A percentile compares a stretch with the other conserved stretches of the same genome.
These are phyloP conservation scores for Asterochloris erici DNA, from an alignment of 139 green algal genomes.

Conservation along the genomic window DNA sequence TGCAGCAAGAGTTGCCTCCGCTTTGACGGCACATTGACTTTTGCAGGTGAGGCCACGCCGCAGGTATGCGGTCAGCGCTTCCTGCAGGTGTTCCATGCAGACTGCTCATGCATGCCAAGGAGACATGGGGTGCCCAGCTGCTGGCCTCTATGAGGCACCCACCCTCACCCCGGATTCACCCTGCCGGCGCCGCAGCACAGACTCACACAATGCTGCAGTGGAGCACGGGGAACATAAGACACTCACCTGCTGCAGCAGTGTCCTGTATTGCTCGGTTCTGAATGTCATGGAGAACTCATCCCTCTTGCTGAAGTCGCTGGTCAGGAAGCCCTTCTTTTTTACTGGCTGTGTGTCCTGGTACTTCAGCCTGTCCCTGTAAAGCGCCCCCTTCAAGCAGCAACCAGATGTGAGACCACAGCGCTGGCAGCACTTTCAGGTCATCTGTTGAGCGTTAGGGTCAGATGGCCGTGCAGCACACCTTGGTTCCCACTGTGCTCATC, in stretches of 20 bases:
- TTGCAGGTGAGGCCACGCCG: no score
- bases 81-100: no score
- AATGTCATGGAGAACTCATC: slow-evolving; percentile 82
- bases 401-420: background rate
- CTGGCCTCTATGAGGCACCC: no score
- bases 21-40: no score
- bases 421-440: background rate
- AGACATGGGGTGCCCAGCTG: no score
- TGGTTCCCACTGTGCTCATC: background rate
- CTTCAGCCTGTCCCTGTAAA: slow-evolving; percentile 59
- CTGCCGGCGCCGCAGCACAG: no score
- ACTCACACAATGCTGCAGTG: no score
- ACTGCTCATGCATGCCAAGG: no score
- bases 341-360: slow-evolving; percentile 62
- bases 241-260: slow-evolving; percentile 61
- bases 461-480: background rate
- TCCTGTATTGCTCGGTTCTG: slow-evolving; percentile 73
- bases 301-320: slow-evolving; percentile 71
- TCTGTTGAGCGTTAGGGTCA: background rate
- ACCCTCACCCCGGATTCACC: no score
- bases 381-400: slow-evolving; percentile 31
- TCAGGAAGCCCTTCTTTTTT: slow-evolving; percentile 79
- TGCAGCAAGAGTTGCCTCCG: no score
- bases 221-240: no score
- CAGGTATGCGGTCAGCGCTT: no score